phyloP scores from a whole-genome alignment of 2,329 filamentous ascomycete species.

The Trichoderma semiorbis region DNA sequence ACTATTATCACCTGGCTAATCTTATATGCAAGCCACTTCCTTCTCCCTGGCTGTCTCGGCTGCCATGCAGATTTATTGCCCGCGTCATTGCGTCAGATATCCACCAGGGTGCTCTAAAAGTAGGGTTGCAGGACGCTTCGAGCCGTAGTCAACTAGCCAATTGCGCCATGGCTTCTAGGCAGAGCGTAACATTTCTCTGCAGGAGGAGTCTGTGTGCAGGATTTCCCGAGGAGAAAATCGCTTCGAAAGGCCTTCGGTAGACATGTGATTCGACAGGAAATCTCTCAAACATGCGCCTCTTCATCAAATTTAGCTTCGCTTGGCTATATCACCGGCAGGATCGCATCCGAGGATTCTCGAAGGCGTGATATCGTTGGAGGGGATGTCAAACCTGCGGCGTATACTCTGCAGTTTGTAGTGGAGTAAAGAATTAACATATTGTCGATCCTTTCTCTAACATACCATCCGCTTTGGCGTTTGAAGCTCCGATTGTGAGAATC shows the following conservation, averaged over 20 bases:
- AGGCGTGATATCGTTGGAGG: background rate
- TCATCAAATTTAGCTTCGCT: background rate
- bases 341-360: background rate
- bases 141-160: background rate
- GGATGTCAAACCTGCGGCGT: background rate
- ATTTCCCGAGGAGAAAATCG: background rate
- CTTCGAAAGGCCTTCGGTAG: background rate
- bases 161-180: background rate
- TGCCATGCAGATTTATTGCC: background rate
- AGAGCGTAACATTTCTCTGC: background rate
- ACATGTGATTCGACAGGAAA: background rate
- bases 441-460: background rate
- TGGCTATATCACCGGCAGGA: background rate
- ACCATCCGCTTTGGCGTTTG: background rate
- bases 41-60: background rate
- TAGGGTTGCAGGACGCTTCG: background rate
- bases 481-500: background rate
- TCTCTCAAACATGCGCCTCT: background rate
- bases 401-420: background rate
- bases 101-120: background rate
- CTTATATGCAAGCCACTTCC: background rate
- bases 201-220: background rate
- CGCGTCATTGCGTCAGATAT: background rate
- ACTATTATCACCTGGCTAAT: background rate
- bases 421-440: background rate